Conservation (phyloP, 495 filamentous ascomycete genomes). For the Hypoxylon intermedium region DNA sequence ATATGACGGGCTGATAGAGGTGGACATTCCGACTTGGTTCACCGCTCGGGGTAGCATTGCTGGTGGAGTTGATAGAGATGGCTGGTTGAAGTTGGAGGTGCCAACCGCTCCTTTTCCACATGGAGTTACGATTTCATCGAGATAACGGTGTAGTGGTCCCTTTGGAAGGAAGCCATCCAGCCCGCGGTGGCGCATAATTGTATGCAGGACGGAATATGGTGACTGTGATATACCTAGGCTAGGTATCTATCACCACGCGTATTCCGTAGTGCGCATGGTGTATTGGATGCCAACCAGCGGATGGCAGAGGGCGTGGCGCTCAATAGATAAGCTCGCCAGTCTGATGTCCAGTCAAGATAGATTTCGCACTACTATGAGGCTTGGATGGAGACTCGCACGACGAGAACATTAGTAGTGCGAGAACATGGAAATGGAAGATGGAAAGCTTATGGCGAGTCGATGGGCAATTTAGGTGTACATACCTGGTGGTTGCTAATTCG, state of each 20-base stretch:
- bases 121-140: constrained; percentile 3
- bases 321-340: no score
- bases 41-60: constrained; percentile 31
- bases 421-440: constrained; percentile 2
- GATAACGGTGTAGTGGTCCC: constrained; percentile 12
- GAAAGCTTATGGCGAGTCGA: constrained; percentile 24
- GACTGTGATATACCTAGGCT: no score
- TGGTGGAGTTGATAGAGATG: constrained; percentile 17
- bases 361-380: neutral
- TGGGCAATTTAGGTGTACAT: constrained; percentile 25
- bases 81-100: constrained; percentile 9
- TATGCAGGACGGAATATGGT: neutral
- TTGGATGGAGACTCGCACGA: neutral
- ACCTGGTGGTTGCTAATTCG: constrained; percentile 13
- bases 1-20: constrained; percentile 23
- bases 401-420: no score
- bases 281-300: constrained; percentile 1
- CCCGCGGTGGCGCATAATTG: constrained; percentile 9
- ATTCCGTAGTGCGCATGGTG: no score
- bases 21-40: constrained; percentile 30
- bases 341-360: no score
- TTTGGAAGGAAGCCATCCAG: constrained; percentile 6
- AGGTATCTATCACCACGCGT: no score
- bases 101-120: neutral
- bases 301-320: neutral